A percentile compares a stretch with the other conserved stretches of the same genome.
Evolutionary conservation across 2,329 filamentous ascomycete species (phyloP).

Genomic region (Scedosporium boydii): DNA sequence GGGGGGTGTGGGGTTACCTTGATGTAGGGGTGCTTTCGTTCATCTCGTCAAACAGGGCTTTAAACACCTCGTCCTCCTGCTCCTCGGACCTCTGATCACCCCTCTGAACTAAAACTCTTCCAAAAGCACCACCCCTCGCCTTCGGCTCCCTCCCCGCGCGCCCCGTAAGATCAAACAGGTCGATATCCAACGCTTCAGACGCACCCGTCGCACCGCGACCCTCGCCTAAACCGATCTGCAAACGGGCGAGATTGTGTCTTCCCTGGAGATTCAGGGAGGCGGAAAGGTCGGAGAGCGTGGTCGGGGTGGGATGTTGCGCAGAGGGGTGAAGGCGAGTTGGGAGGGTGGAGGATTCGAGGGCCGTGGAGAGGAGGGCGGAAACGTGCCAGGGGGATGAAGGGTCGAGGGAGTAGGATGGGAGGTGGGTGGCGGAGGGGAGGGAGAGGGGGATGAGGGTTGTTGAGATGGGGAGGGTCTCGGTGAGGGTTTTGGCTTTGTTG

Average conservation of each 20-base stretch:
- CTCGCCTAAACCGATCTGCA: constrained; percentile 53
- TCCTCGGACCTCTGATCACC: neutral
- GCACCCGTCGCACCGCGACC: constrained; percentile 10
- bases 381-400: constrained; percentile 65
- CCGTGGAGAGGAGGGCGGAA: constrained; percentile 65
- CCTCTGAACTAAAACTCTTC: neutral
- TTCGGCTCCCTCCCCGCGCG: neutral
- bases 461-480: constrained; percentile 58
- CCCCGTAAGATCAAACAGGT: constrained; percentile 10
- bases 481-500: constrained; percentile 66
- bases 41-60: neutral
- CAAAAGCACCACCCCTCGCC: neutral
- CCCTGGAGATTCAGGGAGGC: constrained; percentile 63
- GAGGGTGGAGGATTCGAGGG: constrained; percentile 69
- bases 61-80: constrained; percentile 1
- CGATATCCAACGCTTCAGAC: constrained; percentile 16
- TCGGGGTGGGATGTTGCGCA: constrained; percentile 25
- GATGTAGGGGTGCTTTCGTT: neutral
- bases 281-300: constrained; percentile 52
- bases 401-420: constrained; percentile 50
- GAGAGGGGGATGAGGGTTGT: constrained; percentile 71
- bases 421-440: constrained; percentile 37
- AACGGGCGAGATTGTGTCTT: constrained; percentile 68
- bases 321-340: constrained; percentile 56
- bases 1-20: neutral